A percentile compares a stretch with the other conserved stretches of the same genome.
These are phyloP conservation scores for Neckera pumila DNA, from an alignment of 225 moss, liverwort and hornwort species.

Conservation along the genomic window DNA sequence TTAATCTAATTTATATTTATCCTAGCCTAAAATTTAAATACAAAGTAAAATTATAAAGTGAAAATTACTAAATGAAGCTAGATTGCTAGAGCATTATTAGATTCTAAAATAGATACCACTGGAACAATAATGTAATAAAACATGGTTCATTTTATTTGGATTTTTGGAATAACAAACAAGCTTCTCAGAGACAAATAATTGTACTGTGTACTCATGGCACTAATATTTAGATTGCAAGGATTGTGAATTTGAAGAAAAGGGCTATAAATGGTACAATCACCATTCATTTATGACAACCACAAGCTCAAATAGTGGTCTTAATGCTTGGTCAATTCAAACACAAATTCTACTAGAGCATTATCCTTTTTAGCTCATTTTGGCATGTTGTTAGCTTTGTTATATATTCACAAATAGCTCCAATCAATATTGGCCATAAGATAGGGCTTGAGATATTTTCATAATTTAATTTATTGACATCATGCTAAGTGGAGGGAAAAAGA, in stretches of 20 bases:
- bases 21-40: not conserved
- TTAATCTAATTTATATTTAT: not conserved
- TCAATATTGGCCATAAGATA: not conserved
- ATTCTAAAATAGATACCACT: too few species aligned
- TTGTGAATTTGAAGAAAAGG: not conserved
- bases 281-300: not conserved
- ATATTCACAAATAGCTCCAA: not conserved
- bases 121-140: accelerated
- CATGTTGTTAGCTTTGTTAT: not conserved
- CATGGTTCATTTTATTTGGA: not conserved
- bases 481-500: accelerated
- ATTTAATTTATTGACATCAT: not conserved
- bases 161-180: not conserved
- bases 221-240: not conserved
- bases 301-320: not conserved
- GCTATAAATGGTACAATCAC: too few species aligned
- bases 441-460: accelerated
- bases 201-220: not conserved
- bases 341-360: not conserved
- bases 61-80: not conserved
- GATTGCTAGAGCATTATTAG: not conserved
- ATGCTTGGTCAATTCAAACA: not conserved
- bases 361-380: not conserved
- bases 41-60: not conserved
- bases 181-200: not conserved